Evolutionary conservation across 805 yeast genomes (phyloP), one percentile per base, ranked within the genome.

Genomic region (Saccharomycopsis javanensis): DNA sequence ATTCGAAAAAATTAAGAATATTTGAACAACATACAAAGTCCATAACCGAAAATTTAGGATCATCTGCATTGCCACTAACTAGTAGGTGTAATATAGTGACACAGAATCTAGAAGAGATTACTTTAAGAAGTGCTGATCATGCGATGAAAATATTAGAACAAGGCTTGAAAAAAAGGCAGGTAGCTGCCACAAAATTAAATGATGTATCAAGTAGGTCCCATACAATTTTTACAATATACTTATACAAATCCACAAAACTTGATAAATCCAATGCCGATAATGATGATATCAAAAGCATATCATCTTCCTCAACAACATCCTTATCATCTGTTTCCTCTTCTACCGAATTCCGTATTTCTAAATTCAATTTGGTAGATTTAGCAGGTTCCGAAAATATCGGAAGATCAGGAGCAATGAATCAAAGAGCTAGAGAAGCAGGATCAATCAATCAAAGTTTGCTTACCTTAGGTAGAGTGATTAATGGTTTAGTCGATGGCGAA

Each of bases 361-460:
- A 88, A 65, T 77, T 88, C 67, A 88, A 90, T 66, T 72, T 90
- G 23, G 98, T 92, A 5, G 98, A 92, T 72, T 75, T 92, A 62
- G 99, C 98, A 0, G 98, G 99, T 0, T 87, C 96, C 4, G 99
- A 92, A 68, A 91, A 91, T 67, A 85, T 92, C 55, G 79, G 75
- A 61, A 75, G 89, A 64, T 87, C 96, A 0, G 99, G 99, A 2
- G 96, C 97, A 0, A 76, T 81, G 25, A 83, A 86, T 63, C 85
- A 82, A 66, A 76, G 96, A 50, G 97, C 96, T 0, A 83, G 89
- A 63, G 99, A 92, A 67, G 96, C 97, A 0, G 97, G 97, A 0
- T 81, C 88, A 18, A 91, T 91, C 54, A 92, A 92, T 69, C 96
- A 89, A 69, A 85, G 95, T 68, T 73, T 92, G 55, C 72, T 92